phyloP scores from a whole-genome alignment of 2,329 filamentous ascomycete species.

The Aspergillus glaucus region DNA sequence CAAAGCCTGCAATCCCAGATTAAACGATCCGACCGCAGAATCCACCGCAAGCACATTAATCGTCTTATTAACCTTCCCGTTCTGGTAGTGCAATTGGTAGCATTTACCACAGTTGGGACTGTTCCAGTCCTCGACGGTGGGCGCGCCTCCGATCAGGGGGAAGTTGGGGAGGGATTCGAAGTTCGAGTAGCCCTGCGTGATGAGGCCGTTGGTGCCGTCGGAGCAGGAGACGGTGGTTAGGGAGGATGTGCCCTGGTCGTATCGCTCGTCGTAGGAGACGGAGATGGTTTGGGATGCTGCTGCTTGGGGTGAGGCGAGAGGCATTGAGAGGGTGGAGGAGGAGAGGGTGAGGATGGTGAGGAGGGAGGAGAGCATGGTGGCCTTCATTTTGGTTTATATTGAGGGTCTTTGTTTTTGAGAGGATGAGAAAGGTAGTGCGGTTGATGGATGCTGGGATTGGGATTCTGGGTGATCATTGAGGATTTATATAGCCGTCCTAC shows the following conservation, averaged over 20 bases:
- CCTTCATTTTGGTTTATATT: slow-evolving; percentile 20
- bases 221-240: slow-evolving; percentile 48
- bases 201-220: slow-evolving; percentile 30
- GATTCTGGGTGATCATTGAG: background rate
- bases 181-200: slow-evolving; percentile 28
- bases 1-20: slow-evolving; percentile 45
- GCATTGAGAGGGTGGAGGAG: slow-evolving; percentile 17
- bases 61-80: slow-evolving; percentile 27
- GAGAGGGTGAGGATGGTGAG: slow-evolving; percentile 19
- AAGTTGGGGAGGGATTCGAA: slow-evolving; percentile 42
- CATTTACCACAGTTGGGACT: slow-evolving; percentile 47
- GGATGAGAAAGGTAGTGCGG: background rate
- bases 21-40: slow-evolving; percentile 41
- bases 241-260: slow-evolving; percentile 55
- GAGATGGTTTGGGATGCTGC: slow-evolving; percentile 19
- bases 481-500: background rate
- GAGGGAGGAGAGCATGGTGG: slow-evolving; percentile 9
- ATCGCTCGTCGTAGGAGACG: slow-evolving; percentile 67
- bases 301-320: slow-evolving; percentile 7
- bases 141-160: slow-evolving; percentile 46
- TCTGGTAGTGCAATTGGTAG: slow-evolving; percentile 45
- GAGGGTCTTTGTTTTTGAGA: background rate
- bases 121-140: slow-evolving; percentile 44
- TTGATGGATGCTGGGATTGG: background rate
- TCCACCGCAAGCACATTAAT: slow-evolving; percentile 49